These are phyloP conservation scores for Beauveria varroae DNA, from an alignment of 2,329 filamentous ascomycete genomes.

Conservation along the genomic window DNA sequence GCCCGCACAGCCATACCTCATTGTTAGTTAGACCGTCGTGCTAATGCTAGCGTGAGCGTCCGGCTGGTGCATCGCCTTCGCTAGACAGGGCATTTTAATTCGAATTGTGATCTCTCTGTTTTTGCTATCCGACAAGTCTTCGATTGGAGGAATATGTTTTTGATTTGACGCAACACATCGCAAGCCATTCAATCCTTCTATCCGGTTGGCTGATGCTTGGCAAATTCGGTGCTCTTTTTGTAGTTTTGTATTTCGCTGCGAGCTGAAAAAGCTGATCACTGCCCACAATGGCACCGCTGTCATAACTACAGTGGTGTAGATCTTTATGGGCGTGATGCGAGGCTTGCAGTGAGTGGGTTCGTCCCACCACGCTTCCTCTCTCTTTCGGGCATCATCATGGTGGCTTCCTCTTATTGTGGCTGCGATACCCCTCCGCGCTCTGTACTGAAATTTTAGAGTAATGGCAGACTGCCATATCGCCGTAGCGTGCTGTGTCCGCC, in stretches of 20 bases:
- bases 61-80: neutral
- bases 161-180: neutral
- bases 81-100: slow-evolving; percentile 1
- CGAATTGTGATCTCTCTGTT: slow-evolving; percentile 9
- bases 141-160: neutral
- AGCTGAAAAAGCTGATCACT: neutral
- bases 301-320: neutral
- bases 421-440: neutral
- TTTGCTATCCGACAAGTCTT: neutral
- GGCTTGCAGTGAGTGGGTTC: neutral
- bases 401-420: neutral
- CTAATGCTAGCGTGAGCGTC: neutral
- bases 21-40: neutral
- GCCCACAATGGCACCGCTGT: neutral
- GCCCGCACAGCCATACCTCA: neutral
- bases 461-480: neutral
- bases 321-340: neutral
- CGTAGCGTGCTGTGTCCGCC: neutral
- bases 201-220: neutral
- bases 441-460: no score
- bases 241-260: neutral
- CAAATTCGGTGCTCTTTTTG: neutral
- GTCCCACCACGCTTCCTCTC: neutral
- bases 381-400: slow-evolving; percentile 5
- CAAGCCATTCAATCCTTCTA: neutral